A percentile compares a stretch with the other conserved stretches of the same genome.
phyloP scores from a whole-genome alignment of 192 early-diverging fungal genomes.

The Globomyces pollinis-pini region DNA sequence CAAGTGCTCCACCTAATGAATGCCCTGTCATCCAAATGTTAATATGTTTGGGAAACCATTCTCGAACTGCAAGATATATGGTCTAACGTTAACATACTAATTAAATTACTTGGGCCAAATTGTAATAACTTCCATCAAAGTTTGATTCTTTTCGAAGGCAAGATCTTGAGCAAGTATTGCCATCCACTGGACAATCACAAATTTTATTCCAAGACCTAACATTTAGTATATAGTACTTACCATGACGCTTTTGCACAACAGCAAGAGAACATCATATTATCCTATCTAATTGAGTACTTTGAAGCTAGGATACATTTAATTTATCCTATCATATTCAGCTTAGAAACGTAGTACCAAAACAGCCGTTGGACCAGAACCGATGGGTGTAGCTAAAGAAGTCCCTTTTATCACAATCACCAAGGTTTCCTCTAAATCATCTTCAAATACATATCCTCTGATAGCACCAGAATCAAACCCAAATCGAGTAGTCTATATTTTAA shows the following conservation, averaged over 20 bases:
- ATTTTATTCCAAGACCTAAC: constrained; percentile 74
- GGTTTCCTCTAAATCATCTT: constrained; percentile 50
- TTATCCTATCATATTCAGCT: too few relatives aligned
- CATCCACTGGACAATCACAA: constrained; percentile 60
- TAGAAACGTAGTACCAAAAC: too few relatives aligned
- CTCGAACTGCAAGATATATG: constrained; percentile 57
- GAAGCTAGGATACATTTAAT: too few relatives aligned
- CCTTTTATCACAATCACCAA: constrained; percentile 87
- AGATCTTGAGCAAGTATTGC: constrained; percentile 19
- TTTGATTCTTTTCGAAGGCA: constrained; percentile 25
- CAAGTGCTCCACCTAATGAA: constrained; percentile 40
- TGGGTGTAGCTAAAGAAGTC: constrained; percentile 29
- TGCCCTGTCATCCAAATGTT: constrained; percentile 79
- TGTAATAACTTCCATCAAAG: constrained; percentile 59
- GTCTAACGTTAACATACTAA: constrained; percentile 22
- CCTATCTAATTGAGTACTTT: constrained; percentile 33
- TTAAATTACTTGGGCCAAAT: constrained; percentile 37
- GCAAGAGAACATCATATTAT: constrained; percentile 93
- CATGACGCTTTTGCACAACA: constrained; percentile 84
- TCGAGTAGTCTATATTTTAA: background rate
- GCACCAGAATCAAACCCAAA: constrained; percentile 35
- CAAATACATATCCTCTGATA: constrained; percentile 81
- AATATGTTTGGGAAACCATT: constrained; percentile 56
- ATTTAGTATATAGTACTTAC: too few relatives aligned
- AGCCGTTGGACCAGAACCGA: constrained; percentile 30